phyloP scores from a whole-genome alignment of 1,284 basidiomycete species.

The Testicularia cyperi region DNA sequence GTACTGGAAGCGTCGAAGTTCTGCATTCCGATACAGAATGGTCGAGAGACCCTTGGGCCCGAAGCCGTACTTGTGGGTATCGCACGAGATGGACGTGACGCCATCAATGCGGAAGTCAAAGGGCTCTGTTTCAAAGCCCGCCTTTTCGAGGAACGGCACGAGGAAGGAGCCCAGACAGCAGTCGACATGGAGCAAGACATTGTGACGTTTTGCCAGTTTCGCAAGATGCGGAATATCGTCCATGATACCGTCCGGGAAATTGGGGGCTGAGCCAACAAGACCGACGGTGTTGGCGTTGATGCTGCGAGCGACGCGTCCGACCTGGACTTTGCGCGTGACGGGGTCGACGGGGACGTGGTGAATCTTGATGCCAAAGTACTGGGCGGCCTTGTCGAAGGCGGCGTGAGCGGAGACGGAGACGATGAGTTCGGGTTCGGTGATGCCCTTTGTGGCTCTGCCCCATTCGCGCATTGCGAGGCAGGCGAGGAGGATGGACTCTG shows the following conservation, averaged over 20 bases:
- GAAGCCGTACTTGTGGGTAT: conserved; percentile 60
- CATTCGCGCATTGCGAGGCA: conserved; percentile 92
- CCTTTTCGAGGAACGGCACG: conserved; percentile 55
- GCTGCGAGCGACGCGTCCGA: conserved; percentile 73
- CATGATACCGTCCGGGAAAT: conserved; percentile 63
- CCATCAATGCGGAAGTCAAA: conserved; percentile 59
- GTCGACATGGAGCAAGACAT: conserved; percentile 81
- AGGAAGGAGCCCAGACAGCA: conserved; percentile 61
- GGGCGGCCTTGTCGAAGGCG: conserved; percentile 89
- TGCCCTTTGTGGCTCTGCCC: conserved; percentile 80
- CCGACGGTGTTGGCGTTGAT: conserved; percentile 62
- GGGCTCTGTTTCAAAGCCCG: conserved; percentile 51
- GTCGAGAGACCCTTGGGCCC: conserved; percentile 57
- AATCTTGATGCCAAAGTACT: conserved; percentile 89
- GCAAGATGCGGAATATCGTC: conserved; percentile 84
- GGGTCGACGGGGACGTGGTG: conserved; percentile 84
- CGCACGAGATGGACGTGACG: conserved; percentile 57
- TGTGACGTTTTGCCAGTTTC: conserved; percentile 73
- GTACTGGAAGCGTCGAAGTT: conserved; percentile 56
- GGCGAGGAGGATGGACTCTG: conserved; percentile 92
- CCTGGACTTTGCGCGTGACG: conserved; percentile 75
- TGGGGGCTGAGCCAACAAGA: conserved; percentile 85
- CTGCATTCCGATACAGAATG: conserved; percentile 47
- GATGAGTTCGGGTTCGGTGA: conserved; percentile 90
- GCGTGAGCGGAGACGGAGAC: conserved; percentile 84